Conservation (phyloP, 1,139 yeast genomes). For the Kodamaea ohmeri region DNA sequence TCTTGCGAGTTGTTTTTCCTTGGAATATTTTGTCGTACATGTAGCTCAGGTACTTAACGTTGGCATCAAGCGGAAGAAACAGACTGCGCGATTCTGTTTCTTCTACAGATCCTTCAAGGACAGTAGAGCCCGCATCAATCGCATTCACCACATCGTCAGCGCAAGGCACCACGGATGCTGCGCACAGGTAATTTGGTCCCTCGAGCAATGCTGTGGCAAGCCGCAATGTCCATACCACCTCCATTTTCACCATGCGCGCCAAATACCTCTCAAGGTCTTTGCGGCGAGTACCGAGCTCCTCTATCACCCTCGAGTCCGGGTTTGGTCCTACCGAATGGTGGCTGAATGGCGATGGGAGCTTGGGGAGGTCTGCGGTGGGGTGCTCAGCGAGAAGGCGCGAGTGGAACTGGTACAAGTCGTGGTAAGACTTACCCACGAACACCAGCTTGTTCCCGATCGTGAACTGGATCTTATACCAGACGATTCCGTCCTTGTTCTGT, state of each 20-base stretch:
- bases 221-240: slow-evolving; percentile 10
- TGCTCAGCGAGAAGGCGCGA: slow-evolving; percentile 9
- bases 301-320: slow-evolving; percentile 12
- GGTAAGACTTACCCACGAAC: slow-evolving; percentile 21
- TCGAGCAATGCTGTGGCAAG: slow-evolving; percentile 12
- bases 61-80: slow-evolving; percentile 10
- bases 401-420: slow-evolving; percentile 23
- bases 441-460: slow-evolving; percentile 14
- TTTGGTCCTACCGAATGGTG: slow-evolving; percentile 9
- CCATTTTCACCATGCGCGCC: slow-evolving; percentile 9
- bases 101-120: no score
- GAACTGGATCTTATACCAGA: slow-evolving; percentile 23
- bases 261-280: slow-evolving; percentile 16
- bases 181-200: slow-evolving; percentile 8
- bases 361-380: slow-evolving; percentile 9
- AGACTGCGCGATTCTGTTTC: background rate
- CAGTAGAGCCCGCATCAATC: slow-evolving; percentile 25
- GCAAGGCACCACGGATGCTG: background rate
- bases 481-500: slow-evolving; percentile 15
- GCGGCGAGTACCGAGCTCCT: slow-evolving; percentile 14
- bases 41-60: slow-evolving; percentile 16
- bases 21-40: slow-evolving; percentile 13
- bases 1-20: no score
- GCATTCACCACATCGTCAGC: slow-evolving; percentile 20
- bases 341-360: slow-evolving; percentile 14